A percentile compares a stretch with the other conserved stretches of the same genome.
Conservation (phyloP, 1,284 basidiomycete species). For the Singerocomus inundabilis region DNA sequence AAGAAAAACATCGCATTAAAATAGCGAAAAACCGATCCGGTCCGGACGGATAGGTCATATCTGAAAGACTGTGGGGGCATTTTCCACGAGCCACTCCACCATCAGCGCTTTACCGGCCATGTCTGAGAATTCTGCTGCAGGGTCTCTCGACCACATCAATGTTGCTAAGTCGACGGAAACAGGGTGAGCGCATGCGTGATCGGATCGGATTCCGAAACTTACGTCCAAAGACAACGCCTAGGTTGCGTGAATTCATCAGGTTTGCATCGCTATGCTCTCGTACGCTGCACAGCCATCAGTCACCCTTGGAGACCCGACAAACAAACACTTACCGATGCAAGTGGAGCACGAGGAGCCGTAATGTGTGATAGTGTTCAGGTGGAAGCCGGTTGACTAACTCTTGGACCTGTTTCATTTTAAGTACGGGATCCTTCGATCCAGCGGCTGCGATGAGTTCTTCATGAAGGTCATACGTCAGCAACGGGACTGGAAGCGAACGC, state of each 20-base stretch:
- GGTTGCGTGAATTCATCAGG: slow-evolving; percentile 92
- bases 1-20: no score
- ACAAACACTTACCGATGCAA: slow-evolving; percentile 63
- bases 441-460: slow-evolving; percentile 80
- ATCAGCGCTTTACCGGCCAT: slow-evolving; percentile 95
- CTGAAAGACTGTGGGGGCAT: slow-evolving; percentile 67
- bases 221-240: slow-evolving; percentile 99
- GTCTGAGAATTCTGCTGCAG: slow-evolving; percentile 89
- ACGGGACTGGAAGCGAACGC: slow-evolving; percentile 84
- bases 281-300: slow-evolving; percentile 48
- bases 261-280: slow-evolving; percentile 72
- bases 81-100: slow-evolving; percentile 89
- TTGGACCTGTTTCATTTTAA: slow-evolving; percentile 62
- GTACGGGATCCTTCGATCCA: slow-evolving; percentile 60
- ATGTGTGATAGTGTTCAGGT: slow-evolving; percentile 82
- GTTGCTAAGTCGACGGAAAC: slow-evolving; percentile 63
- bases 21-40: neutral
- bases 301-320: neutral
- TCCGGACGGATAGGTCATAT: neutral
- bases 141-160: slow-evolving; percentile 86
- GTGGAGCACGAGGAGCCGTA: slow-evolving; percentile 84
- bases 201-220: slow-evolving; percentile 39
- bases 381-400: slow-evolving; percentile 82
- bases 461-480: slow-evolving; percentile 90
- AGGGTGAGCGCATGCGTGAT: neutral